Conservation (phyloP, 345 rosid species). For the Arabidopsis thaliana region TAIR10.1 NC_003070.9:22276501-22277000, state of each 20-base stretch:
- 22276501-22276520: constrained; percentile 69
- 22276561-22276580: background rate
- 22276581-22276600: background rate
- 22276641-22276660: constrained; percentile 80
- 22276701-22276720: constrained; percentile 70
- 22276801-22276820: background rate
- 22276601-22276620: constrained; percentile 7
- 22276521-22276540: constrained; percentile 70
- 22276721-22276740: constrained; percentile 32
- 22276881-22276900: background rate
- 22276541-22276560: constrained; percentile 58
- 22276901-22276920: background rate
- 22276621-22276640: constrained; percentile 39
- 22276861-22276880: background rate
- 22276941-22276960: background rate
- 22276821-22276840: constrained; percentile 1
- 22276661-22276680: constrained; percentile 57
- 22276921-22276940: background rate
- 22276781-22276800: constrained; percentile 1
- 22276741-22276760: constrained; percentile 6
- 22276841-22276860: background rate
- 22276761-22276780: background rate
- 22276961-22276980: background rate
- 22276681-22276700: constrained; percentile 51
- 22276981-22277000: background rate